Evolutionary conservation across 352 stramenopile genomes (phyloP).

Genomic region (Globisporangium nodosum): DNA sequence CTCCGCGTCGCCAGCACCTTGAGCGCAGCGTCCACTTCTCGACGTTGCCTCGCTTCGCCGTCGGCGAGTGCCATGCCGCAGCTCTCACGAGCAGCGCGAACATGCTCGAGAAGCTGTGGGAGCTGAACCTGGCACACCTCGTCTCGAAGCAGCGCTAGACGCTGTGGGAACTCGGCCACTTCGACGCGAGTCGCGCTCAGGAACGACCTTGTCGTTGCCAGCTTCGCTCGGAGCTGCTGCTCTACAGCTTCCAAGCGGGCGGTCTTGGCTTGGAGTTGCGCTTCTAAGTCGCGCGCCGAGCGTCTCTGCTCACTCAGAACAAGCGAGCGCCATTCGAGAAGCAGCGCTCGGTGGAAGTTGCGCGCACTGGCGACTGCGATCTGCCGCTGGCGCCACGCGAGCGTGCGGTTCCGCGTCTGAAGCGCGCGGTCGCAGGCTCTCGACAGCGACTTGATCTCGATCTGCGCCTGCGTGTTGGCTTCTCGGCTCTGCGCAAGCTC

Average conservation of each 20-base stretch:
- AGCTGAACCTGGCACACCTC: conserved; percentile 15
- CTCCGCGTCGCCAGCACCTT: background rate
- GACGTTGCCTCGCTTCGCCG: conserved; percentile 8
- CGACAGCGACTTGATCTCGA: conserved; percentile 16
- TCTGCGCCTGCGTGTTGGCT: conserved; percentile 1
- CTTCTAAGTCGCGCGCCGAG: background rate
- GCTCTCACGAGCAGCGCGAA: conserved; percentile 14
- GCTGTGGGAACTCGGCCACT: conserved; percentile 1
- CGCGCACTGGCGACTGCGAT: conserved; percentile 5
- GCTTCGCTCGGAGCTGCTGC: background rate
- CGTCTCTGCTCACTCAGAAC: conserved; percentile 1
- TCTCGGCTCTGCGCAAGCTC: conserved; percentile 20
- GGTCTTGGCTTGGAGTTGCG: background rate
- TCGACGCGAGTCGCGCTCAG: conserved; percentile 1
- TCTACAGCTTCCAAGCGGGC: background rate
- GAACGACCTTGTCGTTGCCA: background rate
- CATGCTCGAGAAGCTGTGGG: conserved; percentile 6
- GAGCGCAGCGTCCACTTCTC: background rate
- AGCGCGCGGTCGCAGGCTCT: conserved; percentile 14
- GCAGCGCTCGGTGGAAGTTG: conserved; percentile 8
- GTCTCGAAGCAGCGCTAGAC: conserved; percentile 9
- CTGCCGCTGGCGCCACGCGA: conserved; percentile 24
- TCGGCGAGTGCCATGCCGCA: conserved; percentile 23
- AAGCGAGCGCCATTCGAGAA: conserved; percentile 25
- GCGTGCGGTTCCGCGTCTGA: conserved; percentile 27